Evolutionary conservation across 805 yeast genomes (phyloP).

Genomic region (Cephaloascus albidus): DNA sequence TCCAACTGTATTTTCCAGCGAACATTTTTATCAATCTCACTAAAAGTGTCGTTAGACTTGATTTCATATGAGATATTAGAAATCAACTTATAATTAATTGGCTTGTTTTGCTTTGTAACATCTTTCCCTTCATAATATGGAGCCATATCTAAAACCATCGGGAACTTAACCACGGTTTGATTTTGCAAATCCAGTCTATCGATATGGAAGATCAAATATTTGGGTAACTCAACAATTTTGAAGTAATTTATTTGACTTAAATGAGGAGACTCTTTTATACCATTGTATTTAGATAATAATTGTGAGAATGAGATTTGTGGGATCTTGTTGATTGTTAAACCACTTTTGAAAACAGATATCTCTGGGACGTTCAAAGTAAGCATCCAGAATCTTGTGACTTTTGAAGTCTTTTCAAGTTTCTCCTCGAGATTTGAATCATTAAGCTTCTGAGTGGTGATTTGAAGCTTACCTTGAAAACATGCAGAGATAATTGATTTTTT

Average conservation of each 20-base stretch:
- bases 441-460: conserved; percentile 8
- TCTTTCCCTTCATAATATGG: conserved; percentile 14
- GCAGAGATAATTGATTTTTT: conserved; percentile 16
- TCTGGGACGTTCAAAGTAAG: conserved; percentile 55
- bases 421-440: conserved; percentile 9
- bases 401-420: conserved; percentile 5
- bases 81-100: conserved; percentile 29
- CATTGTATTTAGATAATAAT: conserved; percentile 34
- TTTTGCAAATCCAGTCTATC: conserved; percentile 46
- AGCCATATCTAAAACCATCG: conserved; percentile 28
- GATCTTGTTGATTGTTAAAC: conserved; percentile 24
- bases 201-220: conserved; percentile 43
- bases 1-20: conserved; percentile 45
- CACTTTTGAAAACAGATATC: conserved; percentile 44
- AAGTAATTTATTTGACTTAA: conserved; percentile 26
- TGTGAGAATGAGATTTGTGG: conserved; percentile 40
- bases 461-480: conserved; percentile 46
- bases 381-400: conserved; percentile 34
- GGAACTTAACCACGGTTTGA: conserved; percentile 57
- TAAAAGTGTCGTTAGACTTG: conserved; percentile 6
- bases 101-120: conserved; percentile 6
- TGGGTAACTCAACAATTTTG: conserved; percentile 36
- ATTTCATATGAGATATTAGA: conserved; percentile 38
- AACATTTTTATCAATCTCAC: conserved; percentile 4
- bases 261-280: conserved; percentile 18